Evolutionary conservation across 2,329 filamentous ascomycete species (phyloP).

Genomic region (Alternaria brassicicola): DNA sequence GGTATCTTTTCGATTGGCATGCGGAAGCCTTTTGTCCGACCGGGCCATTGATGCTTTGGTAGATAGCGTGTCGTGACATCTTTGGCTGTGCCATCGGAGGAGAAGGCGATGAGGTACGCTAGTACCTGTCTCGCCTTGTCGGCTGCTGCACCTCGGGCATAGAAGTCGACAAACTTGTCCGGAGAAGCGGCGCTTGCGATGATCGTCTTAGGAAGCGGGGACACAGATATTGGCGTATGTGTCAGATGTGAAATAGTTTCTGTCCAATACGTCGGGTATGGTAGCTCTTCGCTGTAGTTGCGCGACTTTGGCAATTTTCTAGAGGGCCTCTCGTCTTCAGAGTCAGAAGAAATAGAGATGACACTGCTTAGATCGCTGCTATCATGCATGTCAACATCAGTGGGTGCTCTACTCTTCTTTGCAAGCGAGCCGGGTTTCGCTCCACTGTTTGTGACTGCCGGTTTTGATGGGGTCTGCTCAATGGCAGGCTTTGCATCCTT

Average conservation of each 20-base stretch:
- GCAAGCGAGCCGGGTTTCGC: constrained; percentile 7
- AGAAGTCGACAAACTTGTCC: constrained; percentile 75
- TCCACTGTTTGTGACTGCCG: constrained; percentile 7
- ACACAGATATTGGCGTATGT: constrained; percentile 78
- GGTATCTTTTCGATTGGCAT: constrained; percentile 81
- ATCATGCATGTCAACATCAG: constrained; percentile 49
- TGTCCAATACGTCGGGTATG: constrained; percentile 90
- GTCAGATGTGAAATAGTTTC: constrained; percentile 85
- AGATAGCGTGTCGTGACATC: constrained; percentile 94
- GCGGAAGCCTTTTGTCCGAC: constrained; percentile 85
- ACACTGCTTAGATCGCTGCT: constrained; percentile 51
- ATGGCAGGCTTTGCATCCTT: constrained; percentile 11
- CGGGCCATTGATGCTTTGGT: constrained; percentile 79
- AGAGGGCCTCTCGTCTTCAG: constrained; percentile 58
- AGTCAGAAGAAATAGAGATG: constrained; percentile 55
- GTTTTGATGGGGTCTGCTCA: not conserved
- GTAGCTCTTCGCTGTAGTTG: constrained; percentile 74
- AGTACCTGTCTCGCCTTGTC: constrained; percentile 89
- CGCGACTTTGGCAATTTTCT: constrained; percentile 54
- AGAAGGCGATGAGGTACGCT: constrained; percentile 85
- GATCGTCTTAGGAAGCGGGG: constrained; percentile 63
- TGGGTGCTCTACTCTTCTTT: constrained; percentile 4
- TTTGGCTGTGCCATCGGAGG: constrained; percentile 84
- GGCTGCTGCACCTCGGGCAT: constrained; percentile 81
- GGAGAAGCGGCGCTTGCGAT: constrained; percentile 67